Conservation (phyloP, 768 basidiomycete genomes). For the Termitomyces sp. region DNA sequence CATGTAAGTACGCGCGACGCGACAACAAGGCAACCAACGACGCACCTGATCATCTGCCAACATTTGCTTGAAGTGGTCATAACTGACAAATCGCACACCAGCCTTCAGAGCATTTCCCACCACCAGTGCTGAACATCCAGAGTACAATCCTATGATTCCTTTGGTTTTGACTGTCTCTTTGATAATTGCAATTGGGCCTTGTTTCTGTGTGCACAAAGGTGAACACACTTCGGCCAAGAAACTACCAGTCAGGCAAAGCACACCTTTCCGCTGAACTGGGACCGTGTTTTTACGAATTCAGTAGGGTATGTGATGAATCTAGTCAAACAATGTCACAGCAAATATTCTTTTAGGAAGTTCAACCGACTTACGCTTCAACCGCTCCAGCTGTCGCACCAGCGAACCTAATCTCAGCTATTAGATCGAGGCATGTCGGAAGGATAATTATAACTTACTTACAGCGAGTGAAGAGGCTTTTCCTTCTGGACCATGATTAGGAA, state of each 20-base stretch:
- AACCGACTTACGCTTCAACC: conserved; percentile 73
- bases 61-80: conserved; percentile 86
- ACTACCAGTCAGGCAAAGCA: conserved; percentile 18
- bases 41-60: conserved; percentile 81
- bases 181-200: conserved; percentile 73
- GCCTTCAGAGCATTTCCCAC: conserved; percentile 93
- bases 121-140: conserved; percentile 86
- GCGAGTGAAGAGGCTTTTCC: conserved; percentile 82
- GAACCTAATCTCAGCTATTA: conserved; percentile 32
- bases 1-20: not conserved
- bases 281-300: conserved; percentile 91
- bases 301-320: conserved; percentile 87
- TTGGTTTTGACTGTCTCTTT: conserved; percentile 68
- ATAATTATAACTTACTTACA: conserved; percentile 35
- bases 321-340: conserved; percentile 21
- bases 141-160: conserved; percentile 86
- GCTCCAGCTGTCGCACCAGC: conserved; percentile 93
- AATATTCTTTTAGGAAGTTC: conserved; percentile 29
- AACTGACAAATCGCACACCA: conserved; percentile 92
- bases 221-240: not conserved
- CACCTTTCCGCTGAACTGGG: conserved; percentile 83
- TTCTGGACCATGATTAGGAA: conserved; percentile 44
- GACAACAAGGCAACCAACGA: not conserved
- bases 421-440: not conserved
- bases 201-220: conserved; percentile 30